Evolutionary conservation across 2,329 filamentous ascomycete species (phyloP).

Genomic region (Lecanoromycetidae sp.): DNA sequence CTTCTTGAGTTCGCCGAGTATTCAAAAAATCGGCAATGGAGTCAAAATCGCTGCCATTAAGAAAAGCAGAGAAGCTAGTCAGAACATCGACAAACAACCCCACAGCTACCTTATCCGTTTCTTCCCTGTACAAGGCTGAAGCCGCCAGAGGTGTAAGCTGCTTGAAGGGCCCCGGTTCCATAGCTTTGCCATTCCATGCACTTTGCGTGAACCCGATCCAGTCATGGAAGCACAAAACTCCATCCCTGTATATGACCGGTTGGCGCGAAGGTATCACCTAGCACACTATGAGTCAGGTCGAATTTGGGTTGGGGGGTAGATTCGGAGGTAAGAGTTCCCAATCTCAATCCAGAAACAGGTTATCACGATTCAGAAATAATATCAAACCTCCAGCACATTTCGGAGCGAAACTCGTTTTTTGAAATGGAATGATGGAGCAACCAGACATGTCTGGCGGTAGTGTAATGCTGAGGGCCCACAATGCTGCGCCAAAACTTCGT

Average conservation of each 20-base stretch:
- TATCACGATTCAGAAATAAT: too few relatives aligned
- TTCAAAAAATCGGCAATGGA: slow-evolving; percentile 48
- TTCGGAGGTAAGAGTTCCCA: too few relatives aligned
- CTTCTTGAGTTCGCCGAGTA: slow-evolving; percentile 45
- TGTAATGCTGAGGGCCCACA: too few relatives aligned
- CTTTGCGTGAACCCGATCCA: slow-evolving; percentile 66
- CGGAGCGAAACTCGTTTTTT: too few relatives aligned
- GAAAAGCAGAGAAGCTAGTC: slow-evolving; percentile 51
- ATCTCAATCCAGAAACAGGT: too few relatives aligned
- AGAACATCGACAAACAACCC: slow-evolving; percentile 56
- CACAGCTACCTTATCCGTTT: slow-evolving; percentile 47
- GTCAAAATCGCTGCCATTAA: slow-evolving; percentile 46
- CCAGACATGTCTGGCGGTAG: too few relatives aligned
- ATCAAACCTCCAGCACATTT: too few relatives aligned
- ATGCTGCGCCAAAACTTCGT: too few relatives aligned
- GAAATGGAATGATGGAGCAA: too few relatives aligned
- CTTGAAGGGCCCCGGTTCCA: slow-evolving; percentile 47
- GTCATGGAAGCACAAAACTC: slow-evolving; percentile 51
- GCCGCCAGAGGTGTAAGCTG: slow-evolving; percentile 49
- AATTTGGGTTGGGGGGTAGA: too few relatives aligned
- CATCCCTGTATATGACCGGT: slow-evolving; percentile 37
- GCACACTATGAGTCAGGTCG: too few relatives aligned
- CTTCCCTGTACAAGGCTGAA: slow-evolving; percentile 46
- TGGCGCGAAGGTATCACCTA: too few relatives aligned
- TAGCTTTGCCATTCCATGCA: slow-evolving; percentile 44